A percentile compares a stretch with the other conserved stretches of the same genome.
Evolutionary conservation across 1,284 basidiomycete species (phyloP).

Genomic region (Pisolithus thermaeus): DNA sequence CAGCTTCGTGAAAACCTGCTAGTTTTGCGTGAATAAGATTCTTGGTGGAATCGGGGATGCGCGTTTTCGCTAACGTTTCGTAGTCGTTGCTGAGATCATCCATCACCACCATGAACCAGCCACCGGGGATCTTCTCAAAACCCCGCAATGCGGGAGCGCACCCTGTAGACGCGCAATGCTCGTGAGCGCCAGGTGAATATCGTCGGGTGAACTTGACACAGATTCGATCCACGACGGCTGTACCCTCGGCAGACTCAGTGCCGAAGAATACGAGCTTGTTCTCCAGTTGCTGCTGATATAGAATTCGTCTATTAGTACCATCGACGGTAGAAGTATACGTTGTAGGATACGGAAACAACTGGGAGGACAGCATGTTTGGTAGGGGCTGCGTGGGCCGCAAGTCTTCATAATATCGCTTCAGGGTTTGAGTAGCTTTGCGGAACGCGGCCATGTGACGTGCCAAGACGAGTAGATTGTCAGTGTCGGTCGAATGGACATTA

Average conservation of each 20-base stretch:
- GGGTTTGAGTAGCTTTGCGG: conserved; percentile 1
- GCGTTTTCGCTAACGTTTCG: neutral
- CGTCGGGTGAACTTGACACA: conserved; percentile 23
- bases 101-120: conserved; percentile 30
- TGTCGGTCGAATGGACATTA: conserved; percentile 1
- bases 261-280: conserved; percentile 12
- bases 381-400: neutral
- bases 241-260: too few species aligned
- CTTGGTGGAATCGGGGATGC: too few species aligned
- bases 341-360: conserved; percentile 1
- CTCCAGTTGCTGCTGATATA: neutral
- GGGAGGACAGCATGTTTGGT: neutral
- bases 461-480: neutral
- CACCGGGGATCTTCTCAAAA: conserved; percentile 18
- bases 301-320: conserved; percentile 1
- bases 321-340: neutral
- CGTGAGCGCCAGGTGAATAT: neutral
- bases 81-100: conserved; percentile 7
- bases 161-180: neutral
- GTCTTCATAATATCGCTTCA: conserved; percentile 1
- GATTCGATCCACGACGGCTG: conserved; percentile 2
- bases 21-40: too few species aligned
- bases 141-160: conserved; percentile 21
- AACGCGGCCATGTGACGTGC: conserved; percentile 5
- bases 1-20: too few species aligned